phyloP scores from a whole-genome alignment of 768 basidiomycete genomes.

The Gloeostereum incarnatum region DNA sequence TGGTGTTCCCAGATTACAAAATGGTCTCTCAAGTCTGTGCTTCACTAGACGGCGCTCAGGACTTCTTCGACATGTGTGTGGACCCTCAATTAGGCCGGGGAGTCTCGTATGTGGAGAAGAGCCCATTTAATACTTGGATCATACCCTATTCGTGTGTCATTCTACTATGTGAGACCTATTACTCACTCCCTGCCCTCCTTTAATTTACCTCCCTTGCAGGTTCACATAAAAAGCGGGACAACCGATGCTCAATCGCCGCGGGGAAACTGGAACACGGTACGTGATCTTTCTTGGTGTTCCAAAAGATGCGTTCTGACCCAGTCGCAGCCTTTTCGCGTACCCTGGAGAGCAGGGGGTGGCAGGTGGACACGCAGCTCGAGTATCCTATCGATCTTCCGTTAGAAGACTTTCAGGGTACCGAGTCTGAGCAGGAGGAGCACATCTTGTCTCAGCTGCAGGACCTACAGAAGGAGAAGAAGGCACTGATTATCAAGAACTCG shows the following conservation, averaged over 20 bases:
- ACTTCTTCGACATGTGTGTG: constrained; percentile 57
- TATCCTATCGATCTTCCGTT: constrained; percentile 44
- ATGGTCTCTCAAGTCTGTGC: constrained; percentile 66
- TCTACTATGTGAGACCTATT: constrained; percentile 61
- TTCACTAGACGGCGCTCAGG: constrained; percentile 54
- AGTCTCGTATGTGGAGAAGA: constrained; percentile 32
- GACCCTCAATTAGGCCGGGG: constrained; percentile 46
- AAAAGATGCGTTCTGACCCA: constrained; percentile 11
- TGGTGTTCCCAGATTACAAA: constrained; percentile 91
- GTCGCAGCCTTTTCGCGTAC: constrained; percentile 49
- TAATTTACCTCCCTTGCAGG: constrained; percentile 35
- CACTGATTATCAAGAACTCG: constrained; percentile 78
- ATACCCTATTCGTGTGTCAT: constrained; percentile 89
- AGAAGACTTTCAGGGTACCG: constrained; percentile 46
- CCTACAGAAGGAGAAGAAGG: constrained; percentile 50
- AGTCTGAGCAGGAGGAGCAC: constrained; percentile 45
- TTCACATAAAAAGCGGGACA: constrained; percentile 90
- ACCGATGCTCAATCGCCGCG: constrained; percentile 83
- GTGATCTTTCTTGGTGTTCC: constrained; percentile 12
- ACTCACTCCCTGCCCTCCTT: constrained; percentile 6
- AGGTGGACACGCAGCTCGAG: constrained; percentile 66
- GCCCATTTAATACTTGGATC: constrained; percentile 57
- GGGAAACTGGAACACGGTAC: constrained; percentile 72
- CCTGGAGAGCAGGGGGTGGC: constrained; percentile 64
- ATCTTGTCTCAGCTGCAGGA: constrained; percentile 43